A percentile compares a stretch with the other conserved stretches of the same genome.
Evolutionary conservation across 2,329 filamentous ascomycete genomes (phyloP).

Genomic region (Fusarium sp.): DNA sequence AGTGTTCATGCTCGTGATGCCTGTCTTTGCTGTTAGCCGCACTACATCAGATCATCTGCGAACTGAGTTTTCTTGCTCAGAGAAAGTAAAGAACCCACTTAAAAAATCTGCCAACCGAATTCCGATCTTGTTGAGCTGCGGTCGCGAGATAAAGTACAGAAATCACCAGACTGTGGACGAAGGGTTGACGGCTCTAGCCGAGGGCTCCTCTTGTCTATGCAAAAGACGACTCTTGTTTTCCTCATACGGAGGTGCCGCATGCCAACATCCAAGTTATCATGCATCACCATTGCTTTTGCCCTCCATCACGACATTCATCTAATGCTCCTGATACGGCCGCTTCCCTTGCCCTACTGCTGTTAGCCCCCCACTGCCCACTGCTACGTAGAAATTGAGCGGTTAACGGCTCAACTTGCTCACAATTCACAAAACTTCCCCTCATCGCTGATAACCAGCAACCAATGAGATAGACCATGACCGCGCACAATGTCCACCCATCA

Average conservation of each 20-base stretch:
- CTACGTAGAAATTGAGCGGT: not conserved
- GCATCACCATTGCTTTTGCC: not conserved
- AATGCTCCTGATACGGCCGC: not conserved
- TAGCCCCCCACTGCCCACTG: constrained; percentile 17
- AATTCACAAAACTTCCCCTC: constrained; percentile 21
- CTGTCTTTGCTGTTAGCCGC: not conserved
- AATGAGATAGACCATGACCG: constrained; percentile 21
- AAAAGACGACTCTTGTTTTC: not conserved
- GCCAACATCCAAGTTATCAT: not conserved
- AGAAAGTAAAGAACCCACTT: not conserved
- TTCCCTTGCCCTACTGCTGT: constrained; percentile 23
- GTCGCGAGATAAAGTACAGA: not conserved
- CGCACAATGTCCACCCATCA: constrained; percentile 23
- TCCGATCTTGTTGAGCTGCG: constrained; percentile 1
- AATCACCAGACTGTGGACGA: not conserved
- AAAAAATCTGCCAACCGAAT: not conserved
- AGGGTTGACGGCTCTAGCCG: not conserved
- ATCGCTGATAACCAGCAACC: constrained; percentile 20
- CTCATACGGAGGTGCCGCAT: not conserved
- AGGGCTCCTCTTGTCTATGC: constrained; percentile 2
- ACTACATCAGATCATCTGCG: constrained; percentile 27
- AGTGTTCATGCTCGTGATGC: constrained; percentile 12
- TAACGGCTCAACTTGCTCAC: constrained; percentile 8
- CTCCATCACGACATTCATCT: constrained; percentile 1
- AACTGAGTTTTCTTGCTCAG: not conserved